Evolutionary conservation across 352 stramenopile genomes (phyloP), one percentile per base, ranked within the genome.

Genomic region (Globisporangium splendens): DNA sequence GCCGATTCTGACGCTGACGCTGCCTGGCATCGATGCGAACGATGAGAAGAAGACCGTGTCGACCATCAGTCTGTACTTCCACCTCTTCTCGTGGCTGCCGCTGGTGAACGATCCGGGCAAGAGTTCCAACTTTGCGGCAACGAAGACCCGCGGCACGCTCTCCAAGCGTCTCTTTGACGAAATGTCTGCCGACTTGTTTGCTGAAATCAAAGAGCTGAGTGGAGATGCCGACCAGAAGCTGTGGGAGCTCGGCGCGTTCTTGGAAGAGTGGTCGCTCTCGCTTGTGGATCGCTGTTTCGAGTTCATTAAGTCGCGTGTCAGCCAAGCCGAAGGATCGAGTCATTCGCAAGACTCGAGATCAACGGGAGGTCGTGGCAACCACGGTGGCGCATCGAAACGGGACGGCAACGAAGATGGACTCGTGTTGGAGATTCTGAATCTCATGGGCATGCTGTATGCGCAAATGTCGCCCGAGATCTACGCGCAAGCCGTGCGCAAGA

Each of bases 21-120:
- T 92, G 8, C 75, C 79, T 4, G 82, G 82, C 4, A 90, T 92
- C 62, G 82, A 92, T 55, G 66, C 77, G 11, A 92, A 92, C 20
- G 82, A 92, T 54, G 77, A 92, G 46, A 83, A 75, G 55, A 92
- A 92, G 65, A 92, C 82, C 0, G 67, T 74, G 35, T 72, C 73
- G 0, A 92, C 82, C 18, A 54, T 89, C 21, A 69, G 70, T 11
- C 66, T 92, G 8, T 92, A 92, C 63, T 89, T 88, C 46, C 66
- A 77, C 33, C 55, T 88, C 20, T 65, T 92, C 13, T 86, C 77
- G 31, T 90, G 79, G 75, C 56, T 92, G 3, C 82, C 82, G 12
- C 52, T 92, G 22, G 73, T 88, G 35, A 88, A 92, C 41, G 82
- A 92, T 61, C 65, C 79, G 4, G 56, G 54, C 10, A 88, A 88